A percentile compares a stretch with the other conserved stretches of the same genome.
phyloP scores from a whole-genome alignment of 139 green algal species.

The Micromonas commoda region DNA sequence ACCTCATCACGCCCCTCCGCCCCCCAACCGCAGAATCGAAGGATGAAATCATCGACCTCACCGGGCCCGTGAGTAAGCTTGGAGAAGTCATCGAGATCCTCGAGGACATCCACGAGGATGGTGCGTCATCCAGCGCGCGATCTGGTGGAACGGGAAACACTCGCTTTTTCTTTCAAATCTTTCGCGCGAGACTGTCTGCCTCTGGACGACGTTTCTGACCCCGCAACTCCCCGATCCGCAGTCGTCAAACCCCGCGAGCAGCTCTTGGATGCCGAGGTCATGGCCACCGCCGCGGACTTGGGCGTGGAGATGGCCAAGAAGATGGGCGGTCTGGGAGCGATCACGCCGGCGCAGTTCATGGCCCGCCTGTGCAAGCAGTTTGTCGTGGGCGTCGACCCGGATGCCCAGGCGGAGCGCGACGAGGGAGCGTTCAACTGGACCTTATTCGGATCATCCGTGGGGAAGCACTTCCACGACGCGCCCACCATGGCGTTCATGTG shows the following conservation, averaged over 20 bases:
- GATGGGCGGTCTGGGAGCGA: background rate
- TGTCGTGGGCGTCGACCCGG: background rate
- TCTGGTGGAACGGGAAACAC: too few relatives aligned
- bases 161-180: too few relatives aligned
- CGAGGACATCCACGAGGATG: too few relatives aligned
- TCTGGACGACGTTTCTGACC: background rate
- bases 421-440: background rate
- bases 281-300: background rate
- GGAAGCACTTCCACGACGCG: background rate
- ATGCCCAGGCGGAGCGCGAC: background rate
- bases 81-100: too few relatives aligned
- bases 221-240: background rate
- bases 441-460: background rate
- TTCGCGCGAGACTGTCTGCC: too few relatives aligned
- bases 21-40: too few relatives aligned
- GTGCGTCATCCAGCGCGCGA: too few relatives aligned
- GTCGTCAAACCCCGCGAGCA: background rate
- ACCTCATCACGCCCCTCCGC: too few relatives aligned
- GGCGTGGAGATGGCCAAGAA: background rate
- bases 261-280: background rate
- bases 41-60: too few relatives aligned
- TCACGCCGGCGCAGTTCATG: background rate
- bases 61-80: too few relatives aligned
- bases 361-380: background rate
- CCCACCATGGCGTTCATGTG: constrained; percentile 1